A percentile compares a stretch with the other conserved stretches of the same genome.
Conservation (phyloP, 306 rosid genomes). For the Corylus americana region DNA sequence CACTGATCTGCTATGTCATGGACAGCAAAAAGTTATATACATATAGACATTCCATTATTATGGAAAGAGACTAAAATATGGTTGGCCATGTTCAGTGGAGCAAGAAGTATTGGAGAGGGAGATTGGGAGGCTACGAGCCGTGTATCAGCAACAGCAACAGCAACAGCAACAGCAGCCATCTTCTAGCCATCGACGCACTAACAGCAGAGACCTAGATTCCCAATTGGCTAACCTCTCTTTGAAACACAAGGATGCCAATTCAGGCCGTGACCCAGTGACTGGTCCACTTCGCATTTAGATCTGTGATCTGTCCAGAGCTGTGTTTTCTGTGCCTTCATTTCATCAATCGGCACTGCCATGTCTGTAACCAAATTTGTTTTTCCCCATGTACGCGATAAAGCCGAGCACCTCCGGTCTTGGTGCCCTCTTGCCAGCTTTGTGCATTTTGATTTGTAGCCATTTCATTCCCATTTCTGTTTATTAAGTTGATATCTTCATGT, state of each 20-base stretch:
- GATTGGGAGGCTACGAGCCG: slow-evolving; percentile 76
- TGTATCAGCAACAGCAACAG: slow-evolving; percentile 75
- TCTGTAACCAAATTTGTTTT: slow-evolving; percentile 39
- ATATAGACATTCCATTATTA: neutral
- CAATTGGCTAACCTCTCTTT: slow-evolving; percentile 84
- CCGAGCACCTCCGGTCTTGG: slow-evolving; percentile 48
- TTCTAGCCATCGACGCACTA: slow-evolving; percentile 72
- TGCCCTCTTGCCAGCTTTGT: slow-evolving; percentile 47
- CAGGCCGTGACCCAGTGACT: slow-evolving; percentile 67
- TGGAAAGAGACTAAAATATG: slow-evolving; percentile 39
- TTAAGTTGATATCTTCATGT: slow-evolving; percentile 44
- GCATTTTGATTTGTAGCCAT: slow-evolving; percentile 36
- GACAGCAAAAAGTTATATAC: neutral
- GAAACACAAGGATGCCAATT: slow-evolving; percentile 75
- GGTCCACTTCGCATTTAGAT: slow-evolving; percentile 75
- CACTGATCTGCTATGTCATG: neutral
- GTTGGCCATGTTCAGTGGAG: slow-evolving; percentile 73
- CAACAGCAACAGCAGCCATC: slow-evolving; percentile 63
- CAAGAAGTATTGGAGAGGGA: slow-evolving; percentile 99
- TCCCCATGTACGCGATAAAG: slow-evolving; percentile 55
- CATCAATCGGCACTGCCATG: slow-evolving; percentile 30
- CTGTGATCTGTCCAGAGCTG: slow-evolving; percentile 35
- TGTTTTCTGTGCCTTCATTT: slow-evolving; percentile 35
- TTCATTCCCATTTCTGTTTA: slow-evolving; percentile 44
- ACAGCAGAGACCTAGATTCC: slow-evolving; percentile 91